Conservation (phyloP, 2,329 filamentous ascomycete species). For the Fusarium virguliforme region DNA sequence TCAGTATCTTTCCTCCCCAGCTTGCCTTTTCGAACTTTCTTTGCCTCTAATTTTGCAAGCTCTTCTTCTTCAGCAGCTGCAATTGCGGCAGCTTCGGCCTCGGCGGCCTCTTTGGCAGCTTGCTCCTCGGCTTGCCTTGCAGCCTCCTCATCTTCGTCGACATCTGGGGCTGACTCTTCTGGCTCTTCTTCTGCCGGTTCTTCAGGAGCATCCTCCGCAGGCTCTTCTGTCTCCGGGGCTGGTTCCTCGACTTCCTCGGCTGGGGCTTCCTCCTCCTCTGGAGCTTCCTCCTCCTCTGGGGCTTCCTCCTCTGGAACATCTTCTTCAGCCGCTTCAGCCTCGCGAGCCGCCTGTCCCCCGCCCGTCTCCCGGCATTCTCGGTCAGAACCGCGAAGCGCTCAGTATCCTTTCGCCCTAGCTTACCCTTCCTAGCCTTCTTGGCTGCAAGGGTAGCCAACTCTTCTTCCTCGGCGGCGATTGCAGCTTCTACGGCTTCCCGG, state of each 20-base stretch:
- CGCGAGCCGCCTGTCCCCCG: constrained; percentile 36
- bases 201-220: constrained; percentile 21
- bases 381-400: constrained; percentile 42
- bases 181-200: constrained; percentile 18
- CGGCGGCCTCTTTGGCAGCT: constrained; percentile 46
- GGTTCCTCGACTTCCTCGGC: constrained; percentile 41
- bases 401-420: constrained; percentile 47
- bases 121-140: constrained; percentile 38
- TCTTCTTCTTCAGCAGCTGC: constrained; percentile 57
- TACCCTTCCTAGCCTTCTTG: constrained; percentile 57
- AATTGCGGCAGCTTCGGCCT: constrained; percentile 52
- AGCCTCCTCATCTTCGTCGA: constrained; percentile 18
- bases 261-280: constrained; percentile 24
- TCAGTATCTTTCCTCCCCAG: constrained; percentile 64
- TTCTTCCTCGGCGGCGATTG: constrained; percentile 53
- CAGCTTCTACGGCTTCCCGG: constrained; percentile 41
- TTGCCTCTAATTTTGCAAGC: constrained; percentile 61
- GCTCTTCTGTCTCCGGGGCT: constrained; percentile 15
- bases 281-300: constrained; percentile 20
- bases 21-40: constrained; percentile 67
- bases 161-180: constrained; percentile 6
- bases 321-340: constrained; percentile 42
- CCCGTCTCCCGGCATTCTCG: constrained; percentile 39
- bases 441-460: constrained; percentile 61
- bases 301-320: constrained; percentile 22